Base-by-base conservation (phyloP, 2,329 filamentous ascomycete species). In the Cladosporium velox region DNA sequence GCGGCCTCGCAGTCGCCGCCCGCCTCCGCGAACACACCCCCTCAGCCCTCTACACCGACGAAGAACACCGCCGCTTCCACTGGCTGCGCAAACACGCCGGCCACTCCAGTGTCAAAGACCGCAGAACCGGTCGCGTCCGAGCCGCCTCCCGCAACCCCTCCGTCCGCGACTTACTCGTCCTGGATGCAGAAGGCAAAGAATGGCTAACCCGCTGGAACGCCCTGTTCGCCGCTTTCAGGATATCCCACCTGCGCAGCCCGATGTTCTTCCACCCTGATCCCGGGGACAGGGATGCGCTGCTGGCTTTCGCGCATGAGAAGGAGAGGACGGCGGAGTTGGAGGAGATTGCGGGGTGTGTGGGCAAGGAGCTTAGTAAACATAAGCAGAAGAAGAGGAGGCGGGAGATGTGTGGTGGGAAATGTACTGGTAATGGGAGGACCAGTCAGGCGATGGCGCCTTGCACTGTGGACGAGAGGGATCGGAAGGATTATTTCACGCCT, bases 261-360 rank as follows among this genome's bases (percentile, higher is more conserved):
- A 91, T 94, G 89, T 90, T 93, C 72, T 94, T 92, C 80, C 91
- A 95, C 73, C 83, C 91, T 15, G 91, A 94, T 72, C 91, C 91
- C 0, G 82, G 85, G 0, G 91, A 94, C 76, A 83, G 90, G 1
- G 91, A 94, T 78, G 88, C 88, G 0, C 79, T 94, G 71, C 79
- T 93, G 26, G 88, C 87, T 0, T 91, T 89, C 77, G 85, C 90
- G 0, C 87, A 90, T 71, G 83, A 85, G 65, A 80, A 84, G 21
- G 83, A 84, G 0, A 79, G 87, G n/a, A 84, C 87, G 66, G 77
- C 79, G 6, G 90, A 94, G 72, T 77, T 93, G 10, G 81, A 85
- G 57, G 90, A 93, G 77, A 89, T 94, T 58, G 80, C 84, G 0
- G 88, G 89, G 2, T 92, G 91, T 68, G 91, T 93, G 0, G 91